Evolutionary conservation across 1,139 yeast species (phyloP), one percentile per base, ranked within the genome.

Genomic region (Hyphopichia buzzinii): DNA sequence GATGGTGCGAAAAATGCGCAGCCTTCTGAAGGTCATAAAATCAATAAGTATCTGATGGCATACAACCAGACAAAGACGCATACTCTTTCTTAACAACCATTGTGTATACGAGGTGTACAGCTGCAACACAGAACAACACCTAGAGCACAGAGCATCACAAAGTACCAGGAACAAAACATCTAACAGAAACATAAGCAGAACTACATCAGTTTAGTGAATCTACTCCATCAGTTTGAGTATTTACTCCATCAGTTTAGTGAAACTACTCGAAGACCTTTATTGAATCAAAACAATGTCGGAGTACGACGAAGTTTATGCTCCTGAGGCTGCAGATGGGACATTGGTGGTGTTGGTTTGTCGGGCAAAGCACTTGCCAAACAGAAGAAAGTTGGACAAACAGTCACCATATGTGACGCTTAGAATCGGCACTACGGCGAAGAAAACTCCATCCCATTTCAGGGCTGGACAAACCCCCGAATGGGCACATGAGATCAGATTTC

Each of bases 381-480:
- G 90, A 42, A 69, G 92, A 30, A 85, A 82, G 39, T 65, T 88
- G 26, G 96, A 92, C 48, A 89, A 89, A 51, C 97, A 89, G 59
- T 83, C 87, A 43, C 97, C 96, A 1, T 88, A 85, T 59, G 84
- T 87, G 34, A 79, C 90, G 10, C 72, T 86, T 12, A 66, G 97
- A 39, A 70, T 89, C 3, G 95, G 90, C n/a, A 84, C 86, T 38
- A 76, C 76, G 42, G 92, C 94, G 16, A 77, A 83, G 46, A 77
- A 84, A 46, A 86, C 96, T 0, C 80, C 79, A 19, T 69, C 86
- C 0, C 79, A 84, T 41, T 75, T 77, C 44, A 64, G 97, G 46
- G 97, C 95, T 1, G 97, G 97, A 1, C 97, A 89, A 55, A 84
- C 87, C 2, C 97, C 97, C 0, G 78, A 72, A 30, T 89, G 96